Percentiles rank a stretch among this genome's conserved stretches.
Conservation (phyloP, 2,329 filamentous ascomycete species). For the Neofusicoccum cordaticola region DNA sequence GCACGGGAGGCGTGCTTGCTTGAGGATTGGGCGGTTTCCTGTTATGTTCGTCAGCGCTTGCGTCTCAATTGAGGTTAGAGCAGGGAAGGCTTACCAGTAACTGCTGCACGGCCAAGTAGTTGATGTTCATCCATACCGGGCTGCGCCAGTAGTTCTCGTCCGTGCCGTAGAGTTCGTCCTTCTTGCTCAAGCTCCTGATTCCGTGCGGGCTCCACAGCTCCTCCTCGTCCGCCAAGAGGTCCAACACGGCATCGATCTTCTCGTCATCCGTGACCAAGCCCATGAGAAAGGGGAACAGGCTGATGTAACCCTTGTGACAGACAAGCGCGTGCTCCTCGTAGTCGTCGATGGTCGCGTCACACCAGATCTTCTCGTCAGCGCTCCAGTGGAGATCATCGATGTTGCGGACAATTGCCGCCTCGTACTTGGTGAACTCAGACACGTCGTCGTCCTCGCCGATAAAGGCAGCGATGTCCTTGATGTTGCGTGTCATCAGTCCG, state of each 20-base stretch:
- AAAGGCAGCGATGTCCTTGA: slow-evolving; percentile 73
- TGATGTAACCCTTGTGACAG: slow-evolving; percentile 96
- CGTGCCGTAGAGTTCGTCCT: slow-evolving; percentile 79
- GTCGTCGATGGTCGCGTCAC: slow-evolving; percentile 91
- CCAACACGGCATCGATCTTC: slow-evolving; percentile 70
- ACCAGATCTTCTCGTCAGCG: slow-evolving; percentile 75
- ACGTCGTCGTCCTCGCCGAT: slow-evolving; percentile 77
- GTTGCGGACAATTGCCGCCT: slow-evolving; percentile 77
- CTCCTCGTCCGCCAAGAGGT: slow-evolving; percentile 74
- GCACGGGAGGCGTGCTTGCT: slow-evolving; percentile 70
- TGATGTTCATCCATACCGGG: slow-evolving; percentile 92
- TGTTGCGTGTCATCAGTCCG: slow-evolving; percentile 89
- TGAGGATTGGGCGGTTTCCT: slow-evolving; percentile 62
- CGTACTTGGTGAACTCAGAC: slow-evolving; percentile 66
- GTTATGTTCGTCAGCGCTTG: not conserved
- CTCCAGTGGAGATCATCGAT: slow-evolving; percentile 94
- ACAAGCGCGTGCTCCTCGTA: slow-evolving; percentile 88
- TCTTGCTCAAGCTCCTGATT: slow-evolving; percentile 84
- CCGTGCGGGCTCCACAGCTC: slow-evolving; percentile 89
- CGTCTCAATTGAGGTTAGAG: not conserved
- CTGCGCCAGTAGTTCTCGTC: slow-evolving; percentile 96
- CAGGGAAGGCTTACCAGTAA: slow-evolving; percentile 62
- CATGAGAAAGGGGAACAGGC: slow-evolving; percentile 85
- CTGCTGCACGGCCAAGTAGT: slow-evolving; percentile 77
- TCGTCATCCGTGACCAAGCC: slow-evolving; percentile 75